These are phyloP conservation scores for Pseudovirgaria hyperparasitica DNA, from an alignment of 2,329 filamentous ascomycete species.

Conservation along the genomic window DNA sequence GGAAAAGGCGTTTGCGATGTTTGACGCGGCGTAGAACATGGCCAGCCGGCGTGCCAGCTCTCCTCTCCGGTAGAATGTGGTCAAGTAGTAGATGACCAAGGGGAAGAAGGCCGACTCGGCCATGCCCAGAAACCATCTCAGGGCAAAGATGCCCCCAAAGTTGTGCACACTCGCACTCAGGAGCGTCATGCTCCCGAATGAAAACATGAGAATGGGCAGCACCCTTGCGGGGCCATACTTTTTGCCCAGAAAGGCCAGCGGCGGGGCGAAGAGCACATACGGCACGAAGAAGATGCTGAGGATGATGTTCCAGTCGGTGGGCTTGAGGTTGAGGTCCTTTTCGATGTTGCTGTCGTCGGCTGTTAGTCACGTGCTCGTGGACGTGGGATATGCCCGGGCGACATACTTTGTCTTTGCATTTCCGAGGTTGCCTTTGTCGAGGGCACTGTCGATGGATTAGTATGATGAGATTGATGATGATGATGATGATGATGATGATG, in stretches of 20 bases:
- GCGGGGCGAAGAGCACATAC: conserved; percentile 57
- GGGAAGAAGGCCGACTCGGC: conserved; percentile 58
- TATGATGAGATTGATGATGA: conserved; percentile 11
- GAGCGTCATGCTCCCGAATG: conserved; percentile 53
- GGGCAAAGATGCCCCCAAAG: conserved; percentile 52
- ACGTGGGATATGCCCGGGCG: no score
- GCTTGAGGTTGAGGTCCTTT: conserved; percentile 45
- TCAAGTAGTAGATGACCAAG: conserved; percentile 50
- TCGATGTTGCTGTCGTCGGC: no score
- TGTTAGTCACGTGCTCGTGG: no score
- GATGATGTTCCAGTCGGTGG: conserved; percentile 56
- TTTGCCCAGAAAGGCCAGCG: conserved; percentile 54
- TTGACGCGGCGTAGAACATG: conserved; percentile 63
- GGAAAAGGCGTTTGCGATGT: conserved; percentile 57
- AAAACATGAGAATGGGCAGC: conserved; percentile 55
- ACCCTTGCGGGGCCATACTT: conserved; percentile 51
- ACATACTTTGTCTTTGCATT: conserved; percentile 36
- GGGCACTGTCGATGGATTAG: conserved; percentile 4
- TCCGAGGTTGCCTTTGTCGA: conserved; percentile 22
- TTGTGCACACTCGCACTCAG: conserved; percentile 43
- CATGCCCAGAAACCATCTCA: conserved; percentile 57
- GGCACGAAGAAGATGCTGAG: conserved; percentile 64
- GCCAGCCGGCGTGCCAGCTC: conserved; percentile 59
- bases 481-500: no score
- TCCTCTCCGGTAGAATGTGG: conserved; percentile 54